Evolutionary conservation across 2,329 filamentous ascomycete genomes (phyloP), one percentile per base, ranked within the genome.

Genomic region (Arthrobotrys sphaeroides): DNA sequence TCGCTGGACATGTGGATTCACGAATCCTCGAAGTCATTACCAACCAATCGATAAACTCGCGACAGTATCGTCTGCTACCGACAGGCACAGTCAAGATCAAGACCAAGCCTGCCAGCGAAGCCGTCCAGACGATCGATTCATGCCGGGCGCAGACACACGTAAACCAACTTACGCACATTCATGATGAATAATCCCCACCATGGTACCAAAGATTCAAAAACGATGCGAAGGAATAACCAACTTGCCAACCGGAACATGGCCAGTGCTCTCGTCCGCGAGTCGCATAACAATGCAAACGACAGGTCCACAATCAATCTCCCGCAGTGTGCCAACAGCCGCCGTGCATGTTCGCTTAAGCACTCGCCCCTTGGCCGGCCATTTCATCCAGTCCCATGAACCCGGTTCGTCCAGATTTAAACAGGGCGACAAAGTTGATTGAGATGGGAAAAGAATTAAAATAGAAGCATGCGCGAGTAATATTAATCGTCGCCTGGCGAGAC

Each of bases 251-350:
- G 5, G 16, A 22, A 22, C 20, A 10, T 42, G 38, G 36, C 26
- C 31, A 20, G 42, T 57, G 38, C 36, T 12, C 20, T 6, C 45
- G 12, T 9, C 51, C 57, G 59, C 45, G 59, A 64, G 49, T 64
- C 57, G 67, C 67, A 72, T 64, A 28, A 49, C 55, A 38, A 40
- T 59, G 3, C 4, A 38, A 57, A 40, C 67, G 53, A 72, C 59
- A 59, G 67, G 67, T 65, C 33, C 67, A 31, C 20, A 53, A 42
- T 47, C 42, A 72, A 72, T 72, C 59, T 72, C 45, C 22, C 26
- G 40, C 24, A 9, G 13, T 68, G 70, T 68, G 16, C 62, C 55
- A 74, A 74, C 70, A 74, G 70, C 70, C 70, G 70, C 70, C 70
- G 70, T 49, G 61, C 69, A 62, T 45, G 55, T 67, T 72, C 70